Conservation (phyloP, 1,284 basidiomycete species). For the Malassezia arunalokei region DNA sequence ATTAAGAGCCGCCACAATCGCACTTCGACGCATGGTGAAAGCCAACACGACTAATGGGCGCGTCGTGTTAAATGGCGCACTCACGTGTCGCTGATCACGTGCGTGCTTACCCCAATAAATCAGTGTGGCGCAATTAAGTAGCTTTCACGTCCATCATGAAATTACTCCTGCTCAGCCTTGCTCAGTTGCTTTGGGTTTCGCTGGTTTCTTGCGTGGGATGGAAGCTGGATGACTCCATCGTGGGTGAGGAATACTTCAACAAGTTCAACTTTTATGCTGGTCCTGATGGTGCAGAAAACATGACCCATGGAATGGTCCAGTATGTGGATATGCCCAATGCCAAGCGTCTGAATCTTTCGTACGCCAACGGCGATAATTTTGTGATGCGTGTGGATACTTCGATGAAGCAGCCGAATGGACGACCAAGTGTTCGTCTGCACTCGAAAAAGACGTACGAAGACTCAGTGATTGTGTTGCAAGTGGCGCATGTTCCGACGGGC, state of each 20-base stretch:
- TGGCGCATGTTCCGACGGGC: constrained; percentile 33
- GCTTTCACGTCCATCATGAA: not conserved
- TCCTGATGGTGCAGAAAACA: constrained; percentile 19
- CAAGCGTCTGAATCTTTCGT: constrained; percentile 28
- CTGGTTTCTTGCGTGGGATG: constrained; percentile 9
- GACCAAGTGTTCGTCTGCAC: constrained; percentile 32
- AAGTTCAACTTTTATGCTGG: constrained; percentile 26
- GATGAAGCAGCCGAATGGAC: constrained; percentile 18
- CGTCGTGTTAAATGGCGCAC: not conserved
- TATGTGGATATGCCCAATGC: constrained; percentile 23
- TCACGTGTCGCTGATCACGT: not conserved
- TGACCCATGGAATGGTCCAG: constrained; percentile 37
- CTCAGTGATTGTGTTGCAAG: constrained; percentile 39
- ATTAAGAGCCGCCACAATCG: constrained; percentile 6
- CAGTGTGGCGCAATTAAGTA: not conserved
- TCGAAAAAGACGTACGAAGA: constrained; percentile 33
- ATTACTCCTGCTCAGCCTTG: not conserved
- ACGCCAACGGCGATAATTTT: constrained; percentile 25
- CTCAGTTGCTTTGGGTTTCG: not conserved
- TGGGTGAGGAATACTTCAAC: constrained; percentile 25
- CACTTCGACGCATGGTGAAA: constrained; percentile 13
- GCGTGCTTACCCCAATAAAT: not conserved
- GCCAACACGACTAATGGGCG: not conserved
- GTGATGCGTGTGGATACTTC: constrained; percentile 34
- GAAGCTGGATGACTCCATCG: constrained; percentile 16